Evolutionary conservation across 1,284 basidiomycete species (phyloP), one percentile per base, ranked within the genome.

Genomic region (Moesziomyces parantarcticus): DNA sequence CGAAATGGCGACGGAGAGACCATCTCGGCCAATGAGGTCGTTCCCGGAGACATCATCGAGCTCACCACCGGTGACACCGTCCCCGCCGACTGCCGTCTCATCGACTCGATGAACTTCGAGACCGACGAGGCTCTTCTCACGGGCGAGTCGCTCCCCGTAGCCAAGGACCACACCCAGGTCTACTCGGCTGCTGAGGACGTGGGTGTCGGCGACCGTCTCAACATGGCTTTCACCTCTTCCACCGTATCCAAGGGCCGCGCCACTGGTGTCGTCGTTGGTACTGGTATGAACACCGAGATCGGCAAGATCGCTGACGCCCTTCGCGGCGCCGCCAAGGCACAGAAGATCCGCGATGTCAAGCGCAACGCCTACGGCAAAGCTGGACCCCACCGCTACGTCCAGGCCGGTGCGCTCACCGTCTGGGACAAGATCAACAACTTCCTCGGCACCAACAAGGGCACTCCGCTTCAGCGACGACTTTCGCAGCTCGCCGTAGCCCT

Each of bases 101-200:
- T 83, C 63, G 81, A 82, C 55, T 69, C 76, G 40, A 80, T 76
- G 73, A 82, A 83, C 66, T 82, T 83, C 22, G 81, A 83, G 66
- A 73, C 87, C 20, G 89, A 90, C 63, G 90, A 91, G 79, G 88
- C 89, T 5, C 86, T 91, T 34, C 85, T 91, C n/a, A 91, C 90
- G 1, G 90, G 90, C 50, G 89, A 90, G 78, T 88, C 87, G 13
- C 81, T 90, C 18, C 90, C 90, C 60, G 89, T 90, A 14, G 83
- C 85, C 29, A 91, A 91, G 83, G 87, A 81, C 43, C 72, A 74
- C 51, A 56, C 54, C 6, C 55, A 75, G 14, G 49, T 74, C 14
- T 83, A 74, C 60, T 72, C 66, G 36, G 45, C 52, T 25, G 59
- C 48, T 45, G 75, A 83, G 3, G 68, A 73, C 11, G 58, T 76